Conservation (phyloP, 2,329 filamentous ascomycete species). For the Beauveria varroae region DNA sequence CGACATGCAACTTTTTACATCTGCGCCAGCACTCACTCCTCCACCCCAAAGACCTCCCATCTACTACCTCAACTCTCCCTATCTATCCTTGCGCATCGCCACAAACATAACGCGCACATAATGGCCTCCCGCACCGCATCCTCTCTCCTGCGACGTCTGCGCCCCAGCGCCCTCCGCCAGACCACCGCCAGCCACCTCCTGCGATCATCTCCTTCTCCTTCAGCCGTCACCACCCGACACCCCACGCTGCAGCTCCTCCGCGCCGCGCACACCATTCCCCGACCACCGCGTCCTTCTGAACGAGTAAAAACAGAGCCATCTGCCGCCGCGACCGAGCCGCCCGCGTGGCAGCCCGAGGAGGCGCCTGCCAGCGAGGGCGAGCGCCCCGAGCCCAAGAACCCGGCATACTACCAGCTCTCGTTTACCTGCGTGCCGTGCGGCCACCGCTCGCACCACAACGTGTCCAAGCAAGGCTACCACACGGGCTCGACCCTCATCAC, state of each 20-base stretch:
- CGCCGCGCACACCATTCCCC: constrained; percentile 30
- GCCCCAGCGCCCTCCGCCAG: constrained; percentile 9
- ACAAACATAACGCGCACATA: neutral
- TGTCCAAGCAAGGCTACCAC: constrained; percentile 95
- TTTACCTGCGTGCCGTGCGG: constrained; percentile 90
- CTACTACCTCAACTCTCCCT: neutral
- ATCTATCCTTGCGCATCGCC: constrained; percentile 1
- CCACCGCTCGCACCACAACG: constrained; percentile 69
- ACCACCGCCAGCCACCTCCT: constrained; percentile 7
- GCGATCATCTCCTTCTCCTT: constrained; percentile 7
- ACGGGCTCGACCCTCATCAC: constrained; percentile 80
- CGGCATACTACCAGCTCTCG: constrained; percentile 75
- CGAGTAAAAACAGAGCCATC: neutral
- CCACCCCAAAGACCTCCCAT: neutral
- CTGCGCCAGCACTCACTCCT: neutral
- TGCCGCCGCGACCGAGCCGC: neutral
- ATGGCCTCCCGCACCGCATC: constrained; percentile 24
- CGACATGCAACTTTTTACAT: neutral
- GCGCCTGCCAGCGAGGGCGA: constrained; percentile 21
- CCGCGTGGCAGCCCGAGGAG: constrained; percentile 12
- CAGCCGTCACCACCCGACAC: constrained; percentile 12
- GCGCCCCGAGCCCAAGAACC: constrained; percentile 25
- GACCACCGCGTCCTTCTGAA: constrained; percentile 18
- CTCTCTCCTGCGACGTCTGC: constrained; percentile 14
- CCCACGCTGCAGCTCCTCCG: constrained; percentile 16